phyloP scores from a whole-genome alignment of 192 early-diverging fungal genomes.

The Gigaspora rosea region DNA sequence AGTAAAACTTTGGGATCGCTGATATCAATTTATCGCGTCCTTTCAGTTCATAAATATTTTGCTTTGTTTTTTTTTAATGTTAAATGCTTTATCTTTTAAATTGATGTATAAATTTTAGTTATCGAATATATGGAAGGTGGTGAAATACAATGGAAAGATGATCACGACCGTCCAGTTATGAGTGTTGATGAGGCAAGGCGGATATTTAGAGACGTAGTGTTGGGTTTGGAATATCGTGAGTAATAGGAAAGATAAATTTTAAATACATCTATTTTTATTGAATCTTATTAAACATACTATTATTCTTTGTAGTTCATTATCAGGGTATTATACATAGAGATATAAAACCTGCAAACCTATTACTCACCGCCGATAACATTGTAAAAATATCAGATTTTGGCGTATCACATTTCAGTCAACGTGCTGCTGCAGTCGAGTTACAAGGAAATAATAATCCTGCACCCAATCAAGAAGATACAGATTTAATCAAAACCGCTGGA shows the following conservation, averaged over 20 bases:
- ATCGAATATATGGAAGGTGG: constrained; percentile 93
- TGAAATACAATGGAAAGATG: constrained; percentile 87
- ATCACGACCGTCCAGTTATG: constrained; percentile 63
- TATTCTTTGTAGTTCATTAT: constrained; percentile 70
- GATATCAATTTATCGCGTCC: neutral
- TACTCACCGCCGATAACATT: constrained; percentile 68
- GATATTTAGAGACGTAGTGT: constrained; percentile 89
- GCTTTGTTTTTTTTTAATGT: neutral
- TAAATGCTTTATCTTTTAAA: neutral
- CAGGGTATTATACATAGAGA: constrained; percentile 97
- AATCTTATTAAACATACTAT: constrained; percentile 18
- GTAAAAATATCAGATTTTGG: constrained; percentile 99
- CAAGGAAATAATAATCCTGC: constrained; percentile 26
- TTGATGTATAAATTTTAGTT: constrained; percentile 39
- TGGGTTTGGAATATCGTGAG: constrained; percentile 90
- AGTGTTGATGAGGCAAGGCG: constrained; percentile 62
- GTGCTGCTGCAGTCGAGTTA: constrained; percentile 3
- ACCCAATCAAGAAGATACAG: constrained; percentile 66
- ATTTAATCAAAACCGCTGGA: constrained; percentile 93
- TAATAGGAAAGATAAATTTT: constrained; percentile 15
- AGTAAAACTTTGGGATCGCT: neutral
- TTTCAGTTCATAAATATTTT: neutral
- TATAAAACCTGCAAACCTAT: constrained; percentile 96
- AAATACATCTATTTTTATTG: neutral
- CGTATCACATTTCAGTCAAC: constrained; percentile 80